Conservation (phyloP, 306 rosid genomes). For the Quercus wislizeni region DNA sequence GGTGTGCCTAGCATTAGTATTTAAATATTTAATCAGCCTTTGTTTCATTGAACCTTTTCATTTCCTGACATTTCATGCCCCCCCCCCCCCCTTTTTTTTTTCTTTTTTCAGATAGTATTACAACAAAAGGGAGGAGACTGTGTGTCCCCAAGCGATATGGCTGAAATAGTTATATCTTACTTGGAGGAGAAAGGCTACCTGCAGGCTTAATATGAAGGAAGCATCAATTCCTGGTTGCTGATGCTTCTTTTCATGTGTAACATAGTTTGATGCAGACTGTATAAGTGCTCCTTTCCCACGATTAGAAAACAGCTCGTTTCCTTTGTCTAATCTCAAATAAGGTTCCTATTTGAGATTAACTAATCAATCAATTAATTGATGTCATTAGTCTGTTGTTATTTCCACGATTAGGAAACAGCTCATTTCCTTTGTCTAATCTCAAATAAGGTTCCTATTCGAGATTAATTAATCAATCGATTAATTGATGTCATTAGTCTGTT, state of each 20-base stretch:
- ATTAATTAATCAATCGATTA: constrained; percentile 15
- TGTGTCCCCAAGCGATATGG: constrained; percentile 58
- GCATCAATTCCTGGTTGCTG: constrained; percentile 20
- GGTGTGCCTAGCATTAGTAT: background rate
- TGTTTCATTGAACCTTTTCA: background rate
- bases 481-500: background rate
- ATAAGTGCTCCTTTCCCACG: constrained; percentile 18
- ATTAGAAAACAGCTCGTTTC: constrained; percentile 76
- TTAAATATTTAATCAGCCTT: background rate
- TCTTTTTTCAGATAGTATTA: constrained; percentile 63
- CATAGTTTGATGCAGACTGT: constrained; percentile 16
- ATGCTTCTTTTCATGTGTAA: constrained; percentile 17
- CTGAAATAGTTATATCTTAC: constrained; percentile 63
- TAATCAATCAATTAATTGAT: constrained; percentile 3
- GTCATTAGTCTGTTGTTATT: background rate
- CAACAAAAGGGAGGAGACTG: constrained; percentile 54
- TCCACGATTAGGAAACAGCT: constrained; percentile 58
- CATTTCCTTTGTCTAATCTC: constrained; percentile 55
- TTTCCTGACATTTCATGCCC: constrained; percentile 3
- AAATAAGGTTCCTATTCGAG: constrained; percentile 17
- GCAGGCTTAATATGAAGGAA: constrained; percentile 43
- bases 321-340: constrained; percentile 32
- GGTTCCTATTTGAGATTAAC: constrained; percentile 16
- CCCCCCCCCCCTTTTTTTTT: background rate
- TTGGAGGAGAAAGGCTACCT: constrained; percentile 74